Evolutionary conservation across 306 rosid species (phyloP).

Genomic region (Cyamopsis tetragonoloba): DNA sequence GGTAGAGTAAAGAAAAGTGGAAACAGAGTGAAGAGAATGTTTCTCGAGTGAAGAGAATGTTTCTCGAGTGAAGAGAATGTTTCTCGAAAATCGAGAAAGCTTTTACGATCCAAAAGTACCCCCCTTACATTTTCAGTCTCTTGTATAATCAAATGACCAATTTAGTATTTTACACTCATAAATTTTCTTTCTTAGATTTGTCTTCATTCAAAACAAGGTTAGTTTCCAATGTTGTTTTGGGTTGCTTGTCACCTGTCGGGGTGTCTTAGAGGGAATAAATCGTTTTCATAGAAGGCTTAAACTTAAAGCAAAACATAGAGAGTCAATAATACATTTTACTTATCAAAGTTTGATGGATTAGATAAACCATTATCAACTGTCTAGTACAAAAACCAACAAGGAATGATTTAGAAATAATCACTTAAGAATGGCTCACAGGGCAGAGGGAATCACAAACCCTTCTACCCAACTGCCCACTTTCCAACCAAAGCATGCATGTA

Average conservation of each 20-base stretch:
- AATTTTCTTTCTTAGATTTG: no score
- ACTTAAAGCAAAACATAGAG: conserved; percentile 12
- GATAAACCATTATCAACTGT: background rate
- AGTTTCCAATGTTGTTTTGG: background rate
- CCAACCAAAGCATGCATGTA: background rate
- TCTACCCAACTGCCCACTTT: background rate
- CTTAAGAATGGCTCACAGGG: background rate
- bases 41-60: no score
- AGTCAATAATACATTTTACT: background rate
- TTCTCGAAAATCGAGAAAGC: no score
- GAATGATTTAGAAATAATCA: conserved; percentile 6
- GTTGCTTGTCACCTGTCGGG: background rate
- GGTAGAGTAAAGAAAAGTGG: no score
- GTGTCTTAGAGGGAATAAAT: background rate
- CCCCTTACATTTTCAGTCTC: no score
- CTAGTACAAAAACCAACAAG: conserved; percentile 13
- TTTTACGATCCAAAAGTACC: no score
- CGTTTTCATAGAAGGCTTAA: background rate
- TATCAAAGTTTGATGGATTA: background rate
- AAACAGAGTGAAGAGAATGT: no score
- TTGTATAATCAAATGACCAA: no score
- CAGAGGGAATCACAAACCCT: background rate
- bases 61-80: no score
- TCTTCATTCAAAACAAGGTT: no score
- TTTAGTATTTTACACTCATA: no score